Conservation (phyloP, 2,329 filamentous ascomycete species). For the Aureobasidium sp. region DNA sequence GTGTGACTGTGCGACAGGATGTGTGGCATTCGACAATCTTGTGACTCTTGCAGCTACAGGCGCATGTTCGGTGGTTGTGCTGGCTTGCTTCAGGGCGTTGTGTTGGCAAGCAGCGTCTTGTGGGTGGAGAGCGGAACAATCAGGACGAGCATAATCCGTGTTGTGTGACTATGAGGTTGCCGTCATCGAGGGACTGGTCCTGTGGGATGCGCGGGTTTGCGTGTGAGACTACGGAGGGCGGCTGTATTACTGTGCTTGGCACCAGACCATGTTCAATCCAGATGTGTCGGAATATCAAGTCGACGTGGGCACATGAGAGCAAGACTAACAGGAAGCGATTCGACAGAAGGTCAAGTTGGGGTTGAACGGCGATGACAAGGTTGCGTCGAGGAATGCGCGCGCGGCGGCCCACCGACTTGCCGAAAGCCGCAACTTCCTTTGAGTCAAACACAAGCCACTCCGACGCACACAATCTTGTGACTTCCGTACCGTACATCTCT, state of each 20-base stretch:
- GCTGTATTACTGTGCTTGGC: not conserved
- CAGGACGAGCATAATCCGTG: slow-evolving; percentile 8
- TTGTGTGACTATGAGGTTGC: not conserved
- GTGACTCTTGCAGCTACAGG: slow-evolving; percentile 2
- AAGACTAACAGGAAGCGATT: not conserved
- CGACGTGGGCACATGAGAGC: not conserved
- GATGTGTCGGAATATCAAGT: not conserved
- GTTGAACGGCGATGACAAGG: not conserved
- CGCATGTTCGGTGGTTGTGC: not conserved
- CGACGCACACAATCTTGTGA: not conserved
- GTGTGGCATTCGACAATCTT: slow-evolving; percentile 1
- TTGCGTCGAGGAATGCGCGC: not conserved
- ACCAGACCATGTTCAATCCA: not conserved
- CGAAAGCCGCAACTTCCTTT: not conserved
- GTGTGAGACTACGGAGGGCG: not conserved
- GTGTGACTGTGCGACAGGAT: slow-evolving; percentile 1
- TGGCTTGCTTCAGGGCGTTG: not conserved
- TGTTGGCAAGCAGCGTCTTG: not conserved
- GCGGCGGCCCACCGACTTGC: not conserved
- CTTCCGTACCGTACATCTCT: not conserved
- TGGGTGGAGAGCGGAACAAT: not conserved
- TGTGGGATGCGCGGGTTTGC: not conserved
- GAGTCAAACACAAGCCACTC: not conserved
- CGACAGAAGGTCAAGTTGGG: not conserved
- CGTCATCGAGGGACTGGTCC: not conserved